Evolutionary conservation across 805 yeast genomes (phyloP), one percentile per base, ranked within the genome.

Genomic region (Yarrowia sp.): DNA sequence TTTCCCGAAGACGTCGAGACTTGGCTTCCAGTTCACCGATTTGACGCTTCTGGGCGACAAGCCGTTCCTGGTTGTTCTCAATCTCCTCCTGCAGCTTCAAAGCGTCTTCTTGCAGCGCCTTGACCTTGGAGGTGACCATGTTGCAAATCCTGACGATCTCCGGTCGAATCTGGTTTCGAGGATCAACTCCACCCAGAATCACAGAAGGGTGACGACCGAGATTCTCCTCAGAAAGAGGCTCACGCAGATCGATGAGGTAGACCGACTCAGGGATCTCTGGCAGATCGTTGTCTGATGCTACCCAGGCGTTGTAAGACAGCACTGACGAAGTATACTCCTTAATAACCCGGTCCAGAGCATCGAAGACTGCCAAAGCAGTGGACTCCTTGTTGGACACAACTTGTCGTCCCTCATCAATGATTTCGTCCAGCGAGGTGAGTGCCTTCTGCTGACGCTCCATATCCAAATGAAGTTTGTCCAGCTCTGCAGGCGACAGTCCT

Each of bases 391-490:
- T 78, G 32, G 78, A 77, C 8, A 83, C 77, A 6, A 73, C 70
- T n/a, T 76, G 77, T 6, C 76, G 74, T 9, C 79, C 70, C 42
- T 81, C 83, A 49, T 81, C 83, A 58, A 81, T 72, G 63, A 80
- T 78, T 46, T 68, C 70, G 16, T 73, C 71, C 14, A 77, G 73
- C 3, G 71, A 67, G 59, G 86, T 90, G 55, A 87, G 77, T 16
- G 80, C 72, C 65, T 79, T 78, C 6, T 85, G 77, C 5, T 87
- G 71, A 47, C 78, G 78, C 55, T 85, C 89, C 62, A 89, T 77
- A 68, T 86, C 89, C 31, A 74, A 73, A 67, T 82, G 84, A 73
- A 87, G 78, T 60, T 78, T 73, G 66, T 90, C 90, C 59, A 90
- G 82, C 42, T 83, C 85, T 14, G 77, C 78, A 4, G 87, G 79